These are phyloP conservation scores for Hericium rajendrae DNA, from an alignment of 768 basidiomycete species.

Conservation along the genomic window DNA sequence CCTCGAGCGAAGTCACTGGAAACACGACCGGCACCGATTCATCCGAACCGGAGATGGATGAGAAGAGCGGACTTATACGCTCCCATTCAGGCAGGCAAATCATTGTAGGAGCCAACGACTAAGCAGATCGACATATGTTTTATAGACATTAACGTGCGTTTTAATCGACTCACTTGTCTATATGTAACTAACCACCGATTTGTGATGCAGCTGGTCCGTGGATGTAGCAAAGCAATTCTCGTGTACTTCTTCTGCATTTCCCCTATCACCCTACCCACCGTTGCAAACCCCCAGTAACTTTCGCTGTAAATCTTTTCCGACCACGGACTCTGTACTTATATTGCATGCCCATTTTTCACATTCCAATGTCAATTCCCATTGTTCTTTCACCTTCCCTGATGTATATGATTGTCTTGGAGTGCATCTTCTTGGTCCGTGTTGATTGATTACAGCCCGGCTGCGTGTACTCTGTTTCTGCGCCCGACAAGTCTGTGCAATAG, in stretches of 20 bases:
- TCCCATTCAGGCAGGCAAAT: background rate
- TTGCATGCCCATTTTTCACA: background rate
- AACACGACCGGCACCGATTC: background rate
- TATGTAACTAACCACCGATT: too few relatives aligned
- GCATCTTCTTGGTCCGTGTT: background rate
- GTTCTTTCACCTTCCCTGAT: background rate
- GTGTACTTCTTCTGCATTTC: too few relatives aligned
- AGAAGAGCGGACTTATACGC: background rate
- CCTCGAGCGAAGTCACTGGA: background rate
- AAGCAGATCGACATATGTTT: background rate
- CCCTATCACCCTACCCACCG: too few relatives aligned
- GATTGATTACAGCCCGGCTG: background rate
- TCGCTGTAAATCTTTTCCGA: background rate
- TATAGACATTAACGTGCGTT: background rate
- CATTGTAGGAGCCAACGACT: background rate
- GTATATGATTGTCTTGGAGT: background rate
- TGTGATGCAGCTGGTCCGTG: too few relatives aligned
- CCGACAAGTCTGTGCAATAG: background rate
- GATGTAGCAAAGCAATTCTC: too few relatives aligned
- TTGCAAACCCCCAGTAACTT: too few relatives aligned
- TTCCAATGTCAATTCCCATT: background rate
- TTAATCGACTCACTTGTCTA: too few relatives aligned
- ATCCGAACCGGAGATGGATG: background rate
- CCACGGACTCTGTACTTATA: background rate
- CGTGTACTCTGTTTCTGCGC: background rate